Base-by-base conservation (phyloP, 148 eudicot genomes). In the Gaultheria prostrata region DNA sequence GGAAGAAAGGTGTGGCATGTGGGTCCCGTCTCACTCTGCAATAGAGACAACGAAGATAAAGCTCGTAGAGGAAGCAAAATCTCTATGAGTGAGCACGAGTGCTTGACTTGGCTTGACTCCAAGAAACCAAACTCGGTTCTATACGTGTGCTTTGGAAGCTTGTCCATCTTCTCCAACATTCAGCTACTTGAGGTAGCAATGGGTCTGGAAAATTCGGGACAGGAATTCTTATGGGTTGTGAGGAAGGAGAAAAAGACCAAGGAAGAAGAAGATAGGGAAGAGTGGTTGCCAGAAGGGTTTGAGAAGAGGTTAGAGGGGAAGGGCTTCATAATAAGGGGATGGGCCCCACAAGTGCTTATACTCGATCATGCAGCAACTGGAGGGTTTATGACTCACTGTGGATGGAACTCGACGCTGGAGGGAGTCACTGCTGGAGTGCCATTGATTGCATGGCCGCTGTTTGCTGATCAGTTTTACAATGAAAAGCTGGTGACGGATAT, bases 161-260 rank as follows among this genome's bases (percentile, higher is more conserved):
- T 76, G 17, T 21, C 83, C 33, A 12, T 18, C 24, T 56, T 83
- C 30, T 76, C 86, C 0, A 35, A 54, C 11, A 72, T 83, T 21
- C 86, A 86, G 73, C 78, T 83, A 30, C 32, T 7, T 17, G 78
- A 86, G 78, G 76, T 86, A 15, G 88, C 86, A 20, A 14, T 6
- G 71, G 88, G 77, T 8, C 32, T 86, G 3, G 88, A 86, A 69
- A 69, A 85, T 51, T 86, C 84, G 0, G 73, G 46, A 24, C 86
- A 83, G n/a, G 33, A 83, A 20, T 86, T 86, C 46, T 76, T 83
- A 17, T 86, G 88, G 88, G 88, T 86, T 8, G 81, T 86, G 21
- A 80, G 81, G 53, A 79, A 20, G n/a, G 51, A 51, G 67, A 59
- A n/a, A 8, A 82, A 79, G 26, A 76, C 69, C 20, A 43, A 84